A percentile compares a stretch with the other conserved stretches of the same genome.
Evolutionary conservation across 2,329 filamentous ascomycete genomes (phyloP).

Genomic region (Colletotrichum orchidophilum): DNA sequence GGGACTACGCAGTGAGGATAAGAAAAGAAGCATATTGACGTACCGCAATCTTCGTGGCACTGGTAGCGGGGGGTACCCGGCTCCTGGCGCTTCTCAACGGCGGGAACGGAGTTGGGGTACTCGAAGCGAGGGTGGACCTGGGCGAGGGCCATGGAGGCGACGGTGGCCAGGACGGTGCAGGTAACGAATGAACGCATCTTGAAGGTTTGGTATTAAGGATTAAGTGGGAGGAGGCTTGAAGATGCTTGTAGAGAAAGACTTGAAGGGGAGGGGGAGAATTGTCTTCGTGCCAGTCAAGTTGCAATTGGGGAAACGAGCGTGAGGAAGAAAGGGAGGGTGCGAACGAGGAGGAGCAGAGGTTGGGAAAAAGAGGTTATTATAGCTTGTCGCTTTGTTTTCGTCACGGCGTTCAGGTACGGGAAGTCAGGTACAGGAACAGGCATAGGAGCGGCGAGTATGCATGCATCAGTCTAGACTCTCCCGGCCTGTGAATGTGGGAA

Average conservation of each 20-base stretch:
- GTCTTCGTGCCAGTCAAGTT: slow-evolving; percentile 24
- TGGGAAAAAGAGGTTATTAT: slow-evolving; percentile 15
- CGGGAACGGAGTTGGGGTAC: slow-evolving; percentile 22
- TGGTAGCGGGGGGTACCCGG: slow-evolving; percentile 54
- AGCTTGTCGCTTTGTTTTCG: not conserved
- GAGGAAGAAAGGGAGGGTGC: not conserved
- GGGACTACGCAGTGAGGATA: not conserved
- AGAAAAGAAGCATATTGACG: slow-evolving; percentile 15
- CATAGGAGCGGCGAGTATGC: not conserved
- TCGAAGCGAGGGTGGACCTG: slow-evolving; percentile 19
- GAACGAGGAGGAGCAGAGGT: not conserved
- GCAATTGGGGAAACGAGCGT: slow-evolving; percentile 11
- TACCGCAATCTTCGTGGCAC: slow-evolving; percentile 59
- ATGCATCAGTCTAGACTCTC: not conserved
- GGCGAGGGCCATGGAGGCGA: slow-evolving; percentile 21
- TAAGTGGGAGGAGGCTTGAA: not conserved
- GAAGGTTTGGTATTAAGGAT: slow-evolving; percentile 4
- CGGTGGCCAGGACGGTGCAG: slow-evolving; percentile 28
- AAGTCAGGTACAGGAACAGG: not conserved
- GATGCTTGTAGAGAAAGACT: slow-evolving; percentile 19
- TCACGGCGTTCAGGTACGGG: not conserved
- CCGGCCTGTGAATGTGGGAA: not conserved
- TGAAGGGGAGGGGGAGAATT: not conserved
- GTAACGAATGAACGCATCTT: slow-evolving; percentile 32
- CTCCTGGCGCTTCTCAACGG: slow-evolving; percentile 51